A percentile compares a stretch with the other conserved stretches of the same genome.
Evolutionary conservation across 345 rosid species (phyloP).

Genomic region (Carallia pectinifolia): DNA sequence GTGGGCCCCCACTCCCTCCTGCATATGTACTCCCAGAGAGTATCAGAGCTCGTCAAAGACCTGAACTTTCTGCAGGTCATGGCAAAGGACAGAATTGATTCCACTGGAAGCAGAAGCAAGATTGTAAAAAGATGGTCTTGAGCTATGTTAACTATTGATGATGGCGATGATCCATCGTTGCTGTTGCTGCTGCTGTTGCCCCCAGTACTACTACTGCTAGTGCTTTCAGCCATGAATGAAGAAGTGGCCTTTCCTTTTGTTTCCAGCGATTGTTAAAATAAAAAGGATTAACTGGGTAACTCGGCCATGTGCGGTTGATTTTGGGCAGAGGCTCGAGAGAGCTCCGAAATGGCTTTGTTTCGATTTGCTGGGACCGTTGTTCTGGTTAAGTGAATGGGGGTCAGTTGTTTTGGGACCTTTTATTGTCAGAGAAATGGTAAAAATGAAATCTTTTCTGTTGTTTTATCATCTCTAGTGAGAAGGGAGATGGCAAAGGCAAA

Average conservation of each 20-base stretch:
- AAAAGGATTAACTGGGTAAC: not conserved
- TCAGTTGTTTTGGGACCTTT: not conserved
- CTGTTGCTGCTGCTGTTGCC: not conserved
- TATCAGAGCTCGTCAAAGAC: slow-evolving; percentile 49
- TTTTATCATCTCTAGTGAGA: not conserved
- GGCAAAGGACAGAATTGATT: slow-evolving; percentile 67
- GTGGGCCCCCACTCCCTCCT: slow-evolving; percentile 69
- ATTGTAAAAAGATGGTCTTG: slow-evolving; percentile 72
- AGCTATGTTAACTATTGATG: slow-evolving; percentile 36
- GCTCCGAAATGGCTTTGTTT: not conserved
- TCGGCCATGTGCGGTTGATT: not conserved
- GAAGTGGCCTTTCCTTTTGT: not conserved
- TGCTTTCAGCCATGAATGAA: slow-evolving; percentile 38
- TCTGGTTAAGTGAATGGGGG: not conserved
- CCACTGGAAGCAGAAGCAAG: slow-evolving; percentile 74
- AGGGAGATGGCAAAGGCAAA: not conserved
- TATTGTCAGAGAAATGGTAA: not conserved
- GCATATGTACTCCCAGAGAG: slow-evolving; percentile 77
- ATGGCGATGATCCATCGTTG: slow-evolving; percentile 6
- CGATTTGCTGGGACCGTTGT: not conserved
- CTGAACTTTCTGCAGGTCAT: slow-evolving; percentile 68
- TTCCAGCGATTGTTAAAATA: not conserved
- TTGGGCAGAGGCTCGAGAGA: not conserved
- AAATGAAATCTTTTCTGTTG: not conserved
- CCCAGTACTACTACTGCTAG: slow-evolving; percentile 11